Evolutionary conservation across 495 filamentous ascomycete genomes (phyloP).

Genomic region (Apiosordaria backusii): DNA sequence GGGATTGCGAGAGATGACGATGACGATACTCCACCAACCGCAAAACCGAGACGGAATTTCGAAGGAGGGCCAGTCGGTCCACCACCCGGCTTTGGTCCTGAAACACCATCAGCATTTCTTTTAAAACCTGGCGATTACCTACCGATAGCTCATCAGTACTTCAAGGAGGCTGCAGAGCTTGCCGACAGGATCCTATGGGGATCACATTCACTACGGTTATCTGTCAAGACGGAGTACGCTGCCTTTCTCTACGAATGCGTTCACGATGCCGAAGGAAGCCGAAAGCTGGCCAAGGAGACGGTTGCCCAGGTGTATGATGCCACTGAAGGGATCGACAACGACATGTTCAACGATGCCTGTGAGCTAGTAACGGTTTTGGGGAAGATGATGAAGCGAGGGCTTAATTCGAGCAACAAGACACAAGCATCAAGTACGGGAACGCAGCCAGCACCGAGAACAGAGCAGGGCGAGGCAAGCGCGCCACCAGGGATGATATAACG

Average conservation of each 20-base stretch:
- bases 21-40: constrained; percentile 8
- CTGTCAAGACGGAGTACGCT: constrained; percentile 88
- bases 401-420: constrained; percentile 34
- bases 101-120: constrained; percentile 62
- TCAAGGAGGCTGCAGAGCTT: constrained; percentile 70
- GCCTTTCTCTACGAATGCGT: constrained; percentile 94
- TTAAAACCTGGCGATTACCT: constrained; percentile 80
- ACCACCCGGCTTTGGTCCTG: constrained; percentile 47
- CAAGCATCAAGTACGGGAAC: constrained; percentile 28
- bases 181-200: constrained; percentile 75
- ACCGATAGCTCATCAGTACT: constrained; percentile 72
- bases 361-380: constrained; percentile 70
- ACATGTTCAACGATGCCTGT: constrained; percentile 76
- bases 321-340: constrained; percentile 86
- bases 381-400: constrained; percentile 71
- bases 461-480: constrained; percentile 14
- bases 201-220: constrained; percentile 84
- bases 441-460: constrained; percentile 27
- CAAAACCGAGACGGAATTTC: constrained; percentile 22
- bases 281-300: constrained; percentile 72
- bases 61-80: constrained; percentile 52
- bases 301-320: constrained; percentile 90
- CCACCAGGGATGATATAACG: constrained; percentile 34
- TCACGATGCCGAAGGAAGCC: constrained; percentile 70
- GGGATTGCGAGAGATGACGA: constrained; percentile 38